Base-by-base conservation (phyloP, 805 yeast genomes). In the Brettanomyces nanus region DNA sequence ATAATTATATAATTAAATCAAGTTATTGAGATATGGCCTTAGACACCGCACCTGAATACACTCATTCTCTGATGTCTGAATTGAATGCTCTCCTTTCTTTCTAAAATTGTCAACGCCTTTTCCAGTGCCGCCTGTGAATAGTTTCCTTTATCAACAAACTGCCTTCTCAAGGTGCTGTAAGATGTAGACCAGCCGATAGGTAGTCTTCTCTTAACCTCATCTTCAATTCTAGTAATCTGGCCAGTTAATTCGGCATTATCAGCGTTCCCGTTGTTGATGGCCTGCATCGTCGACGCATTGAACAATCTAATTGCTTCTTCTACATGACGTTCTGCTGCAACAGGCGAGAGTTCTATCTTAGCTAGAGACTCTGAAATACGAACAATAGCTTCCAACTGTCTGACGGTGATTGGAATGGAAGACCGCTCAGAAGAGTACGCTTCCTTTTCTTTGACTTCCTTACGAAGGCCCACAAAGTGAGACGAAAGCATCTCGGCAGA, bases 151-250 rank as follows among this genome's bases (percentile, higher is more conserved):
- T 72, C 80, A 15, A 83, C 85, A 57, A 89, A 83, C 62, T 90
- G 96, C 42, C 81, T 75, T 50, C 85, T 73, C 40, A 92, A 69
- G 4, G 95, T 86, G 46, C 74, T 76, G 58, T 85, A 85, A 14
- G 90, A 79, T 0, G 97, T 87, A 27, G 95, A 83, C 89, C 95
- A 92, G 17, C 98, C 98, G 45, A 92, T 80, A 13, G 97, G 97
- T 46, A 92, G 69, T 59, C 97, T 77, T 61, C 92, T 78, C 59
- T 86, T 78, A 48, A 92, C 71, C 57, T 86, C 95, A 35, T 73
- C 77, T 54, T 89, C 96, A 38, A 92, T 85, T 51, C 69, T 71
- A 46, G 75, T 72, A 33, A 90, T 86, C 53, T 89, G 92, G 28
- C 73, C 72, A 33, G 77, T 71, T 41, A 80, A 64, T 41, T 78